Conservation (phyloP, 2,329 filamentous ascomycete species). For the Venturia pyrina region DNA sequence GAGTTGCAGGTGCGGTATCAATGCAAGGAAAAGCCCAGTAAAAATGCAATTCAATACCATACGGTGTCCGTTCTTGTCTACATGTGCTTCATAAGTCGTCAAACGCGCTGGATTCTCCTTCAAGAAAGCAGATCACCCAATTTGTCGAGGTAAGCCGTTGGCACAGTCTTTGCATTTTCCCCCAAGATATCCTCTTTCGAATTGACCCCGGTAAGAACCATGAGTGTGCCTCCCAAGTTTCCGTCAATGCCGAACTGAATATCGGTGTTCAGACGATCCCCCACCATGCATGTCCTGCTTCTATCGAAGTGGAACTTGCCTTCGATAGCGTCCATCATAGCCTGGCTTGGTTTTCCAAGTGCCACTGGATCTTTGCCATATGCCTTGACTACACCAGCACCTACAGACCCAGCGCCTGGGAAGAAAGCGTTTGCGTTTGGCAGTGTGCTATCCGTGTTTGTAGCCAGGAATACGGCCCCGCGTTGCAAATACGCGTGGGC, state of each 20-base stretch:
- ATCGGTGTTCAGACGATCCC: slow-evolving; percentile 87
- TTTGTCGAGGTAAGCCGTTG: slow-evolving; percentile 74
- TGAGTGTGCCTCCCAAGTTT: slow-evolving; percentile 79
- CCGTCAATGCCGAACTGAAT: slow-evolving; percentile 93
- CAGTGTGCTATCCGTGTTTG: slow-evolving; percentile 84
- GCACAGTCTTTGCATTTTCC: slow-evolving; percentile 57
- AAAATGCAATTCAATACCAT: too few relatives aligned
- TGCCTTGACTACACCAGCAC: slow-evolving; percentile 61
- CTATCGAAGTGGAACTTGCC: slow-evolving; percentile 88
- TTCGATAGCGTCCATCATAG: slow-evolving; percentile 99
- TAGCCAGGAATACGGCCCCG: slow-evolving; percentile 81
- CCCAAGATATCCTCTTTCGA: slow-evolving; percentile 72
- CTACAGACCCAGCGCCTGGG: slow-evolving; percentile 78
- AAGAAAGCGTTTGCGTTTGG: slow-evolving; percentile 76
- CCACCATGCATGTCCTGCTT: slow-evolving; percentile 84
- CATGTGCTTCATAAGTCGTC: neutral
- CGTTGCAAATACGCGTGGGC: slow-evolving; percentile 77
- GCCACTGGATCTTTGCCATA: slow-evolving; percentile 58
- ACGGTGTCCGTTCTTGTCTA: neutral
- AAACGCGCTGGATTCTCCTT: neutral
- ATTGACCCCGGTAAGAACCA: slow-evolving; percentile 75
- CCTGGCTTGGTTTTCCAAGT: slow-evolving; percentile 90
- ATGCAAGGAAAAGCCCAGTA: too few relatives aligned
- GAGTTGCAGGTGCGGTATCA: too few relatives aligned
- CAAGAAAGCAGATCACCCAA: slow-evolving; percentile 58